These are phyloP conservation scores for Fomitiporia mediterranea DNA, from an alignment of 1,284 basidiomycete species.

Conservation along the genomic window DNA sequence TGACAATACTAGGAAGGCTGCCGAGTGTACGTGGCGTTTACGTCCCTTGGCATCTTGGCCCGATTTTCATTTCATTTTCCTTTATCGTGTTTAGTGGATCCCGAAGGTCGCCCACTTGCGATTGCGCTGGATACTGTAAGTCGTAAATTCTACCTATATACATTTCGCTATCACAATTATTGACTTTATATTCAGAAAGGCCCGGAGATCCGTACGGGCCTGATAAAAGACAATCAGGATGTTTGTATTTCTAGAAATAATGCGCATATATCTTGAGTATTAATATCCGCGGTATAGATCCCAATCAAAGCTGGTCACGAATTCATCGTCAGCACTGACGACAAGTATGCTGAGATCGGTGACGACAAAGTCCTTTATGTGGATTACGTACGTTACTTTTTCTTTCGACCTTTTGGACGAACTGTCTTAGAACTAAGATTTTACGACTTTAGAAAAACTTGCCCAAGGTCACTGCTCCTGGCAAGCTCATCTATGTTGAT, in stretches of 20 bases:
- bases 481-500: slow-evolving; percentile 96
- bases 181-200: slow-evolving; percentile 68
- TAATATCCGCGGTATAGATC: slow-evolving; percentile 42
- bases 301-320: slow-evolving; percentile 90
- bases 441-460: slow-evolving; percentile 67
- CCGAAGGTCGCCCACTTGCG: slow-evolving; percentile 84
- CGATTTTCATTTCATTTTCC: slow-evolving; percentile 3
- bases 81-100: slow-evolving; percentile 40
- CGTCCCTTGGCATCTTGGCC: neutral
- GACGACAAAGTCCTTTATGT: slow-evolving; percentile 84
- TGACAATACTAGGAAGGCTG: slow-evolving; percentile 88
- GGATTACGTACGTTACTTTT: slow-evolving; percentile 65
- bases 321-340: slow-evolving; percentile 88
- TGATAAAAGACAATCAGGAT: slow-evolving; percentile 85
- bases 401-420: slow-evolving; percentile 18
- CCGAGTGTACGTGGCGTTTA: slow-evolving; percentile 50
- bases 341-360: slow-evolving; percentile 73
- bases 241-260: slow-evolving; percentile 44
- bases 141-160: slow-evolving; percentile 12
- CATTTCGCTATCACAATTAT: neutral
- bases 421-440: slow-evolving; percentile 1
- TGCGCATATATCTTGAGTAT: slow-evolving; percentile 16
- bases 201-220: slow-evolving; percentile 96
- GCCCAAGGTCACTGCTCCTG: slow-evolving; percentile 91
- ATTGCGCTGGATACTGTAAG: slow-evolving; percentile 95